These are phyloP conservation scores for Cerioporus squamosus DNA, from an alignment of 1,284 basidiomycete genomes.

Conservation along the genomic window DNA sequence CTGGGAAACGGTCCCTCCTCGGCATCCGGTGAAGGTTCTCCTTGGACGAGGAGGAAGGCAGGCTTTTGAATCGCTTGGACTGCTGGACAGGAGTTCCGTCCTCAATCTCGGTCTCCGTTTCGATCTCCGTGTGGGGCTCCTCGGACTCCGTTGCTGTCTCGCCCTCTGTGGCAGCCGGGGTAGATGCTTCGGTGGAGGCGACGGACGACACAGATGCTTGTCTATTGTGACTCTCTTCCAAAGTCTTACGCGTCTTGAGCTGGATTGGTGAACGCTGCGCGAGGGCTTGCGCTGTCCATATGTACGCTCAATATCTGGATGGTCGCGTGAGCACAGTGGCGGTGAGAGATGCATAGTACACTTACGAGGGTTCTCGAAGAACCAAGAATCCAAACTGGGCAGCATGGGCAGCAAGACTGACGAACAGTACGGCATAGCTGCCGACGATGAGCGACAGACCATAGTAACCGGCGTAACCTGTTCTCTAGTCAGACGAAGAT, in stretches of 20 bases:
- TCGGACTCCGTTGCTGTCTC: slow-evolving; percentile 68
- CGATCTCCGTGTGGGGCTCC: slow-evolving; percentile 70
- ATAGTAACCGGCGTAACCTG: slow-evolving; percentile 95
- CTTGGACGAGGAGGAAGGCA: slow-evolving; percentile 12
- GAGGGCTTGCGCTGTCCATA: slow-evolving; percentile 88
- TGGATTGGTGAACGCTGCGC: slow-evolving; percentile 78
- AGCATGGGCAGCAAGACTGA: slow-evolving; percentile 90
- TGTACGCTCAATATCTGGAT: slow-evolving; percentile 86
- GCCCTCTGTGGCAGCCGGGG: slow-evolving; percentile 75
- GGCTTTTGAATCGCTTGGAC: slow-evolving; percentile 17
- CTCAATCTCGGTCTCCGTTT: slow-evolving; percentile 50
- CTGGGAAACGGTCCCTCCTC: slow-evolving; percentile 42
- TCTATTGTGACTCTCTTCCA: slow-evolving; percentile 21
- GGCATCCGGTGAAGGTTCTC: slow-evolving; percentile 10
- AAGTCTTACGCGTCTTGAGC: slow-evolving; percentile 15
- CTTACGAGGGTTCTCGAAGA: slow-evolving; percentile 97
- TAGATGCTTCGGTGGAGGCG: slow-evolving; percentile 41
- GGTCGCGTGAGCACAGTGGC: not conserved
- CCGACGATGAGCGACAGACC: slow-evolving; percentile 90
- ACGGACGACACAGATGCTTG: slow-evolving; percentile 30
- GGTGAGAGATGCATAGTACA: not conserved
- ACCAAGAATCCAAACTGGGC: slow-evolving; percentile 95
- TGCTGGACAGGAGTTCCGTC: slow-evolving; percentile 2
- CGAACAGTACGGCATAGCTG: slow-evolving; percentile 92
- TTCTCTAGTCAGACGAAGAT: not conserved